phyloP scores from a whole-genome alignment of 805 yeast species.

The Cyberlindnera subsufficiens region DNA sequence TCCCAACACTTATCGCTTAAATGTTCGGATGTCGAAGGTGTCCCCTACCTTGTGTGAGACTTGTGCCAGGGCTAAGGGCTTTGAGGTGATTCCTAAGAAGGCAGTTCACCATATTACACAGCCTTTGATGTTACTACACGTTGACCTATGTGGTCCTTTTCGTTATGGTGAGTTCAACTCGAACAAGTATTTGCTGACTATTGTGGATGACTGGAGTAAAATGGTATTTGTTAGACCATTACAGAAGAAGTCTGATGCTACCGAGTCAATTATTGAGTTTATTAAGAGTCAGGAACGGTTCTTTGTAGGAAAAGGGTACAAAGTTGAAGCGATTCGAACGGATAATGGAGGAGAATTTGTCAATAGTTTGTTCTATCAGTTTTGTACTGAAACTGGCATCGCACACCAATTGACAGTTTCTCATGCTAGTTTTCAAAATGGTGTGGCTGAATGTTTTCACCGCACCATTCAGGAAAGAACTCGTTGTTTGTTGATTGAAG shows the following conservation, averaged over 20 bases:
- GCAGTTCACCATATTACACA: neutral
- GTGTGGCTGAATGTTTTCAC: neutral
- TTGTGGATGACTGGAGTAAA: neutral
- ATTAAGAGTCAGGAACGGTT: neutral
- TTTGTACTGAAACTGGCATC: neutral
- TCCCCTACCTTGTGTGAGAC: neutral
- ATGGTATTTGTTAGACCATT: neutral
- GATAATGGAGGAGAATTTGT: neutral
- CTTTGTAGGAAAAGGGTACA: neutral
- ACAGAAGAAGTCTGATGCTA: neutral
- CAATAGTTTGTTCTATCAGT: neutral
- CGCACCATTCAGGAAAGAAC: neutral
- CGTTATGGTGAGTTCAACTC: neutral
- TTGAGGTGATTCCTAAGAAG: neutral
- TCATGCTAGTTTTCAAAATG: neutral
- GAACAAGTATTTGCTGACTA: neutral
- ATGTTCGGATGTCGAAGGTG: no score
- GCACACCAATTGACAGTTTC: neutral
- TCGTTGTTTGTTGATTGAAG: neutral
- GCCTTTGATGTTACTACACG: neutral
- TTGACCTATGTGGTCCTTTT: neutral
- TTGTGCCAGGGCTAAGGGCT: neutral
- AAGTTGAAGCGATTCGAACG: neutral
- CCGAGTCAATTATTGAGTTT: neutral
- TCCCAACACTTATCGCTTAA: no score